Base-by-base conservation (phyloP, 805 yeast genomes). In the Kodamaea restingae region DNA sequence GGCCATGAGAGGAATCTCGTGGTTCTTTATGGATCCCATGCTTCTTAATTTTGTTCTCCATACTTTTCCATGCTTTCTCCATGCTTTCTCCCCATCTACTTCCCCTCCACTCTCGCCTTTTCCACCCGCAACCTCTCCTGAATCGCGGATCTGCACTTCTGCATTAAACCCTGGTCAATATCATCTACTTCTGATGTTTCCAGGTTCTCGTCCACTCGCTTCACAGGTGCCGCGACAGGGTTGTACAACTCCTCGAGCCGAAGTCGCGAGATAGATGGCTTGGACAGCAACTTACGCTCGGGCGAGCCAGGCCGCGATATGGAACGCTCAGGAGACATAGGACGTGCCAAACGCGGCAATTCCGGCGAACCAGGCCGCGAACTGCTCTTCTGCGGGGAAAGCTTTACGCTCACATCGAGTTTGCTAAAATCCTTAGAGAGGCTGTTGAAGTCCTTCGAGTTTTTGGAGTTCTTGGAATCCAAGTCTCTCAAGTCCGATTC, bases 121-220 rank as follows among this genome's bases (percentile, higher is more conserved):
- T 37, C 65, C 22, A 36, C 32, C 20, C 42, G 43, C 11, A 62
- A 41, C 41, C 54, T 53, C 12, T 54, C 58, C 17, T 42, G 32
- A 4, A 62, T 54, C 2, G 64, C 63, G 3, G 11, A n/a, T 39
- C 48, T 49, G 44, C 66, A 62, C 43, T 60, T 61, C 12, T 55
- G 57, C 32, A 27, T 25, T 28, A 32, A 18, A 11, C 26, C 41
- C 20, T 33, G 26, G 18, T 38, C 40, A 7, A 32, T 22, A 10
- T 32, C 29, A 18, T 15, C 21, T 10, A n/a, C 18, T 5, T 27
- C 17, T 5, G 31, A 27, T 6, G 31, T 12, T 10, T 27, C 31
- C 31, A 27, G 31, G 8, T 14, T 15, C 10, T 27, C 31, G 31
- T 27, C 31, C 18, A 27, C 15, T 17, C n/a, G 28, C 10, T 10